These are phyloP conservation scores for Sinapis alba DNA, from an alignment of 441 rosid species.

Conservation along the genomic window DNA sequence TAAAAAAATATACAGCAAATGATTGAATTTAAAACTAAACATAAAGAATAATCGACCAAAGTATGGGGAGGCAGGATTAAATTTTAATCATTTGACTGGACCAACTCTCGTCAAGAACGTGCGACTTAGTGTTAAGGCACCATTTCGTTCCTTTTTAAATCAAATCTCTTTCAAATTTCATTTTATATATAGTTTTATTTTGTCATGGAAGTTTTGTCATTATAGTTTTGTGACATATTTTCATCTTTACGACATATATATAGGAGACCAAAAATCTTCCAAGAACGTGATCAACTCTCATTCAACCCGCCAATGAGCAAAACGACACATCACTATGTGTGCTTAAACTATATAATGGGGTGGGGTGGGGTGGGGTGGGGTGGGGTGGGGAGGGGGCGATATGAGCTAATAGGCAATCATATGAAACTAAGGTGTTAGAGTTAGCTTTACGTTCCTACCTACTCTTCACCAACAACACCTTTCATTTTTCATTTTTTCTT, in stretches of 20 bases:
- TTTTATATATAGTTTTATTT: not conserved
- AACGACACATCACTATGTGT: not conserved
- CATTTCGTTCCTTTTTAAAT: slow-evolving; percentile 14
- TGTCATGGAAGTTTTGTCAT: slow-evolving; percentile 2
- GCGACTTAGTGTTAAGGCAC: slow-evolving; percentile 43
- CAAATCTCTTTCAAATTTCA: slow-evolving; percentile 8
- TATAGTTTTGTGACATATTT: slow-evolving; percentile 1
- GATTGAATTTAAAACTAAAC: not conserved
- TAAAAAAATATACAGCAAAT: slow-evolving; percentile 7
- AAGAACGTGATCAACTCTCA: slow-evolving; percentile 37
- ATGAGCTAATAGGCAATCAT: slow-evolving; percentile 9
- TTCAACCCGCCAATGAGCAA: slow-evolving; percentile 15
- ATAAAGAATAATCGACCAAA: slow-evolving; percentile 24
- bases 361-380: too few species aligned
- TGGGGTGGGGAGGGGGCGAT: too few species aligned
- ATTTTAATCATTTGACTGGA: slow-evolving; percentile 33
- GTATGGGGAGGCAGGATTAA: slow-evolving; percentile 30
- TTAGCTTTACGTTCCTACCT: slow-evolving; percentile 36
- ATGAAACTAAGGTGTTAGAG: slow-evolving; percentile 22
- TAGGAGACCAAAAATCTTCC: slow-evolving; percentile 1
- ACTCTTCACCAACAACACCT: slow-evolving; percentile 33
- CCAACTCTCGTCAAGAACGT: slow-evolving; percentile 44
- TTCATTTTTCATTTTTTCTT: not conserved
- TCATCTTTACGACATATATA: slow-evolving; percentile 26
- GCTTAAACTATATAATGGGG: not conserved